phyloP scores from a whole-genome alignment of 208 protist genomes.

The Naegleria fowleri region DNA sequence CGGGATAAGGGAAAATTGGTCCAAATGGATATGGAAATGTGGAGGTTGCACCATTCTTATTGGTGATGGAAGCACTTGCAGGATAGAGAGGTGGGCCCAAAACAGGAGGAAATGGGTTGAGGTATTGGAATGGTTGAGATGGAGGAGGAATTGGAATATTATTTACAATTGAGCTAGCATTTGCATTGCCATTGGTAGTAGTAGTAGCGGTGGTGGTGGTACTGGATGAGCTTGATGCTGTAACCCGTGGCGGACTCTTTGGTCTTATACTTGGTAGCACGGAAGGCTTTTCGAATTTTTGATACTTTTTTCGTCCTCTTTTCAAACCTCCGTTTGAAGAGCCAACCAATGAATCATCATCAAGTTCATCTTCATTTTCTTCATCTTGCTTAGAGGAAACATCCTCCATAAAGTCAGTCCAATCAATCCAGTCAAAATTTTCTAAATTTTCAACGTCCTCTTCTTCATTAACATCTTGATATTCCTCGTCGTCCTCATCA shows the following conservation, averaged over 20 bases:
- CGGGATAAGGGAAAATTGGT: too few species aligned
- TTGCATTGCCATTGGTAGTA: neutral
- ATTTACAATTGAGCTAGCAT: neutral
- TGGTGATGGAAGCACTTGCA: neutral
- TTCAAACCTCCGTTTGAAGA: neutral
- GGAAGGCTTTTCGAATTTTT: neutral
- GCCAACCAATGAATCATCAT: neutral
- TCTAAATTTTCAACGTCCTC: neutral
- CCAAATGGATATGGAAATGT: too few species aligned
- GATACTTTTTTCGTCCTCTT: neutral
- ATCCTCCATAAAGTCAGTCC: neutral
- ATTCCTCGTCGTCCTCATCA: neutral
- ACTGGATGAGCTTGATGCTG: neutral
- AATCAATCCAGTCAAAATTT: slow-evolving; percentile 12
- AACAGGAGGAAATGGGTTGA: neutral
- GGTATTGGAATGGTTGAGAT: neutral
- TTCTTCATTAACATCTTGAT: neutral
- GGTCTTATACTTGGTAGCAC: neutral
- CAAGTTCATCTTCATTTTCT: neutral
- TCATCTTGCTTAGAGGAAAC: neutral
- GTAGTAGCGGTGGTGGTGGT: neutral
- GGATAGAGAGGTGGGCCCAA: neutral
- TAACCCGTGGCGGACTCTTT: neutral
- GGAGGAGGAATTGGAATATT: neutral
- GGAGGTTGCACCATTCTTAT: too few species aligned